phyloP scores from a whole-genome alignment of 768 basidiomycete genomes.

The Trametes coccinea region DNA sequence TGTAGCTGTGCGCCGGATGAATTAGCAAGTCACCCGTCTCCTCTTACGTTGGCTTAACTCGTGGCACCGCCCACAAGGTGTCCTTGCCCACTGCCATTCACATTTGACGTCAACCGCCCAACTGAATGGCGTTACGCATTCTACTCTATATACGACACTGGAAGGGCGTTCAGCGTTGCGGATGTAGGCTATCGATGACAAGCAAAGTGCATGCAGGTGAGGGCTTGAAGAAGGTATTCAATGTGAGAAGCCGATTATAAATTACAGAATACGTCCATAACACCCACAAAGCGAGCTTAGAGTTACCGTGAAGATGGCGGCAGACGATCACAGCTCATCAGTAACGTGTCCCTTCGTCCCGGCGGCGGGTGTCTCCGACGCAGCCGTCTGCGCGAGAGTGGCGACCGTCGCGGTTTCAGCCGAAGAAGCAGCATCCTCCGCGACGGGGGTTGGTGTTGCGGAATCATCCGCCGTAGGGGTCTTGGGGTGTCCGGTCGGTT shows the following conservation, averaged over 20 bases:
- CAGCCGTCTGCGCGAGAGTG: background rate
- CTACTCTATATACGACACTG: too few species aligned
- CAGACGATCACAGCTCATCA: slow-evolving; percentile 12
- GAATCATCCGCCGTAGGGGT: slow-evolving; percentile 23
- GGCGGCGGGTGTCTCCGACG: background rate
- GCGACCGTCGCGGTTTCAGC: background rate
- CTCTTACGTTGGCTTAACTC: too few species aligned
- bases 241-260: slow-evolving; percentile 2
- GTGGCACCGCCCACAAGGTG: too few species aligned
- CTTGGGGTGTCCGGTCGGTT: slow-evolving; percentile 25
- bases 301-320: background rate
- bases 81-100: too few species aligned
- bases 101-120: too few species aligned
- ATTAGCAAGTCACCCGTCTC: too few species aligned
- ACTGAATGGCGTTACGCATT: too few species aligned
- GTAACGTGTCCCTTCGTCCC: slow-evolving; percentile 7
- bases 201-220: background rate
- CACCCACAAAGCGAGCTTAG: slow-evolving; percentile 16
- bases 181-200: too few species aligned
- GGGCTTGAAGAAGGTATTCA: background rate
- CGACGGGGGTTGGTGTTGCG: slow-evolving; percentile 8
- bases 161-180: too few species aligned
- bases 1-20: too few species aligned
- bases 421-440: slow-evolving; percentile 1
- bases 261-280: slow-evolving; percentile 4